Evolutionary conservation across 805 yeast species (phyloP), one percentile per base, ranked within the genome.

Genomic region (Yarrowia porcina): DNA sequence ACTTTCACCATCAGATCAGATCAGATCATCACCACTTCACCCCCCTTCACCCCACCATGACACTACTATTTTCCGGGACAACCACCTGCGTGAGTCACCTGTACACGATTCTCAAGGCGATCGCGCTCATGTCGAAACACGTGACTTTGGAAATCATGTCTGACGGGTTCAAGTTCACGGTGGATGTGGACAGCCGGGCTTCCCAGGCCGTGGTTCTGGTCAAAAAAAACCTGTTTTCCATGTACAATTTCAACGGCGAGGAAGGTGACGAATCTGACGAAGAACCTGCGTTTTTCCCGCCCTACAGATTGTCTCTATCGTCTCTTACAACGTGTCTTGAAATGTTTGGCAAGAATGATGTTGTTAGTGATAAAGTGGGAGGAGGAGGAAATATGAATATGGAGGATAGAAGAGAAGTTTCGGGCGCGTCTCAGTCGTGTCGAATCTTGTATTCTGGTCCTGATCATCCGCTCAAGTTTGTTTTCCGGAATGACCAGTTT

Each of bases 391-490:
- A 32, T 4, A 47, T 20, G 30, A 32, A 4, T 21, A 30, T 15
- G 27, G 10, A 17, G 17, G 23, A 11, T 3, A 13, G 47, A 44
- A 2, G 11, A 25, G 2, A n/a, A n/a, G n/a, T n/a, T n/a, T 23
- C 35, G 18, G 33, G 64, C 63, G 56, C 45, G 62, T 49, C 68
- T 25, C 62, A 69, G 60, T 67, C 71, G 60, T 67, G 71, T 61
- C 54, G 84, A 8, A 65, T 85, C 63, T 77, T 80, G 20, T 82
- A 80, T 67, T 72, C 76, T 47, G 82, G 83, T 0, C 69, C 74
- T 8, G 86, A 86, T 0, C 69, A 77, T 10, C 87, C 86, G 0
- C 83, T 87, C 67, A 76, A 81, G 0, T 65, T 86, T 20, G 78
- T 81, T 3, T 85, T 84, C 71, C 76, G 72, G 57, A 85, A 83